Percentiles rank a stretch among this genome's conserved stretches.
These are phyloP conservation scores for Chlorella vulgaris DNA, from an alignment of 139 green algal species.

Conservation along the genomic window DNA sequence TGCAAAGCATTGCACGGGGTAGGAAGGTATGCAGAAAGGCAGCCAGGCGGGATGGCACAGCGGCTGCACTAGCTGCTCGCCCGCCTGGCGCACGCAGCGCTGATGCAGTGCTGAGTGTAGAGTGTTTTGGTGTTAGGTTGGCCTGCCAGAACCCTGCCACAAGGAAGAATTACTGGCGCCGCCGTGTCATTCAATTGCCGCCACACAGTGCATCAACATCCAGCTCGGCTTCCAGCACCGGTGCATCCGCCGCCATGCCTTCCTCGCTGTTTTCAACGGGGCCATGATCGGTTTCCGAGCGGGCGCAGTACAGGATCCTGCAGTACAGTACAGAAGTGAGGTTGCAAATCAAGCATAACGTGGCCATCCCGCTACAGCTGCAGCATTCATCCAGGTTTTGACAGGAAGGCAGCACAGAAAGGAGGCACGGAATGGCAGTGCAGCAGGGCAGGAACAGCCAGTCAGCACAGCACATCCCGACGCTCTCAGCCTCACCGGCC, in stretches of 20 bases:
- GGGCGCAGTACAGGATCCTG: conserved; percentile 44
- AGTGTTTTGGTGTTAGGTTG: too few relatives aligned
- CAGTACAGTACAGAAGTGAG: background rate
- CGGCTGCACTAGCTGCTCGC: background rate
- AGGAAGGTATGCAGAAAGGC: background rate
- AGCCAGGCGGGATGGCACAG: background rate
- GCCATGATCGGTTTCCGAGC: conserved; percentile 39
- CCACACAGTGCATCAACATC: conserved; percentile 48
- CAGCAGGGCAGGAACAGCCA: background rate
- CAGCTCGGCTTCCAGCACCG: conserved; percentile 60
- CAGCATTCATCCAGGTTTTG: too few relatives aligned
- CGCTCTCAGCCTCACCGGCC: conserved; percentile 53
- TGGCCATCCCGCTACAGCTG: too few relatives aligned
- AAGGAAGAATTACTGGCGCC: background rate
- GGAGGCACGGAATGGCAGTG: background rate
- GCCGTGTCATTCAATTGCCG: background rate
- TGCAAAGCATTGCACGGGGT: too few relatives aligned
- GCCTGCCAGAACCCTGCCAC: too few relatives aligned
- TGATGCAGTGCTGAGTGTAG: background rate
- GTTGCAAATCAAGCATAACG: too few relatives aligned
- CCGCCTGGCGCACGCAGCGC: background rate
- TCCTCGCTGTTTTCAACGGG: conserved; percentile 54
- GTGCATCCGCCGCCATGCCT: conserved; percentile 44
- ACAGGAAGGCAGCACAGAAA: background rate
- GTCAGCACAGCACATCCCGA: background rate